A percentile compares a stretch with the other conserved stretches of the same genome.
phyloP scores from a whole-genome alignment of 1,284 basidiomycete genomes.

The Leccinum ponderosum region DNA sequence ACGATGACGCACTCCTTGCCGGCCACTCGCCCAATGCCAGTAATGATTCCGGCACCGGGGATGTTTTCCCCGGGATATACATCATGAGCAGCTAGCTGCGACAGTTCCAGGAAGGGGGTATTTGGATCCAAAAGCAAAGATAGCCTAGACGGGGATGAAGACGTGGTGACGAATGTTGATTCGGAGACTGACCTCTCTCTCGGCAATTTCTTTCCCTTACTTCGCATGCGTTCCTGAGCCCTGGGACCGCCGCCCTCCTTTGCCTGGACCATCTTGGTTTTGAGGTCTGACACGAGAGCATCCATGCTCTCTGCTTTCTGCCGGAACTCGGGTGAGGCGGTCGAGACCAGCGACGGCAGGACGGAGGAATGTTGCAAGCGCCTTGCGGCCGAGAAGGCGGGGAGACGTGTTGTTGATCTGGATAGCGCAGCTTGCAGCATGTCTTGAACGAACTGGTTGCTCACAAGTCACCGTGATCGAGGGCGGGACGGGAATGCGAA shows the following conservation, averaged over 20 bases:
- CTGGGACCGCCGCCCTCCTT: slow-evolving; percentile 66
- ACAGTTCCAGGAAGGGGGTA: slow-evolving; percentile 90
- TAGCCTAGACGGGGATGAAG: slow-evolving; percentile 42
- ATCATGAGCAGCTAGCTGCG: slow-evolving; percentile 82
- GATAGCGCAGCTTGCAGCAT: slow-evolving; percentile 23
- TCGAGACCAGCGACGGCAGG: slow-evolving; percentile 69
- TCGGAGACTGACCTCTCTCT: slow-evolving; percentile 68
- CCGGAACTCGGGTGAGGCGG: slow-evolving; percentile 68
- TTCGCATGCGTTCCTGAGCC: slow-evolving; percentile 76
- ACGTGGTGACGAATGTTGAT: not conserved
- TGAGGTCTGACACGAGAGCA: slow-evolving; percentile 60
- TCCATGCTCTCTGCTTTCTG: slow-evolving; percentile 70
- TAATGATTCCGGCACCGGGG: slow-evolving; percentile 90
- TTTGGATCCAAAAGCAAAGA: slow-evolving; percentile 78
- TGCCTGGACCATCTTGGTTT: slow-evolving; percentile 54
- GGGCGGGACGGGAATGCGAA: not conserved
- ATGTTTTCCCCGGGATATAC: slow-evolving; percentile 81
- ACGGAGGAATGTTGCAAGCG: slow-evolving; percentile 64
- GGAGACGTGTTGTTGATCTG: slow-evolving; percentile 14
- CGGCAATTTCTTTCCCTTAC: slow-evolving; percentile 83
- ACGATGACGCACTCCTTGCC: slow-evolving; percentile 88
- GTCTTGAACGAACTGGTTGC: slow-evolving; percentile 4
- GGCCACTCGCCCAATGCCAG: slow-evolving; percentile 81
- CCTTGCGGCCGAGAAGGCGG: slow-evolving; percentile 5
- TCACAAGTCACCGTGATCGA: not conserved